Conservation (phyloP, 192 early-diverging fungal species). For the Podila minutissima region DNA sequence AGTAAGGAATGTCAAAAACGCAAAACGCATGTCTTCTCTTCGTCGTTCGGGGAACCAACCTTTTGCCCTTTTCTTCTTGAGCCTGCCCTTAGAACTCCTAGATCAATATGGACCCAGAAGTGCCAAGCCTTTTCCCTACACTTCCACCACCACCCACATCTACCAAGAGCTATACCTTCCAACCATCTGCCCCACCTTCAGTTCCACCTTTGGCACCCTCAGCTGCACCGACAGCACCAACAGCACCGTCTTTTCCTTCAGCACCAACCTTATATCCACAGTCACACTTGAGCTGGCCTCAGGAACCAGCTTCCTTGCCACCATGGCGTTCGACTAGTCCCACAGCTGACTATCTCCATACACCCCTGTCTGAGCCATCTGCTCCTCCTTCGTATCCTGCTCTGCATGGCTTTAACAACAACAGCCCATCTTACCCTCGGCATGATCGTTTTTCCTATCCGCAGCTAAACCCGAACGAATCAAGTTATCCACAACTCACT, state of each 20-base stretch:
- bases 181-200: slow-evolving; percentile 21
- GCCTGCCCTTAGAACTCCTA: neutral
- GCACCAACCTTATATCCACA: neutral
- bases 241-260: slow-evolving; percentile 8
- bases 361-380: slow-evolving; percentile 6
- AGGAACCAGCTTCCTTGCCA: slow-evolving; percentile 3
- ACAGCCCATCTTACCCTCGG: slow-evolving; percentile 3
- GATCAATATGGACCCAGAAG: neutral
- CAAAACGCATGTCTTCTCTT: too few relatives aligned
- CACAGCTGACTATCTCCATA: neutral
- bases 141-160: slow-evolving; percentile 16
- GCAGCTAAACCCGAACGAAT: neutral
- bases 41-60: too few relatives aligned
- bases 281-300: too few relatives aligned
- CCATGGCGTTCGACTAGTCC: neutral
- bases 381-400: slow-evolving; percentile 12
- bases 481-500: neutral
- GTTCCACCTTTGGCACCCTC: neutral
- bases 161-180: slow-evolving; percentile 8
- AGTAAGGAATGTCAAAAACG: too few relatives aligned
- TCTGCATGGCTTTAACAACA: neutral
- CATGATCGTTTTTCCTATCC: neutral
- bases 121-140: slow-evolving; percentile 6
- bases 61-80: neutral
- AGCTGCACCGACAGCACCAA: neutral